phyloP scores from a whole-genome alignment of 2,329 filamentous ascomycete genomes.

The Fonsecaea pedrosoi region DNA sequence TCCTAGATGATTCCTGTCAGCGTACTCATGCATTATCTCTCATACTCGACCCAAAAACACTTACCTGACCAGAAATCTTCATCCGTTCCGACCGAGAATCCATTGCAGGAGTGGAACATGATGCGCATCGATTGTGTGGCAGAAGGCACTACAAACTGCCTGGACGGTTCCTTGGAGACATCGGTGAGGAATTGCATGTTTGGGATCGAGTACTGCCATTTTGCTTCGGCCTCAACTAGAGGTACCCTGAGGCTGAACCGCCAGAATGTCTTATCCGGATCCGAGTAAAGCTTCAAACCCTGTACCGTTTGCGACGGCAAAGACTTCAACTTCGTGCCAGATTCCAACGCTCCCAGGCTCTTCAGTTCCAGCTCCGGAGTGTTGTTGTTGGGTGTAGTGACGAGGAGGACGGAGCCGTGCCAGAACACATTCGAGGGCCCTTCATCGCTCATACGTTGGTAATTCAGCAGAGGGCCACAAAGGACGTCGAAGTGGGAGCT shows the following conservation, averaged over 20 bases:
- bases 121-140: slow-evolving; percentile 70
- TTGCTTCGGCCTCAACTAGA: slow-evolving; percentile 73
- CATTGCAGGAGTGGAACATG: slow-evolving; percentile 74
- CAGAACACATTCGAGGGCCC: slow-evolving; percentile 57
- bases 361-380: slow-evolving; percentile 67
- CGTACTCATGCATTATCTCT: background rate
- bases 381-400: slow-evolving; percentile 73
- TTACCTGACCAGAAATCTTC: slow-evolving; percentile 63
- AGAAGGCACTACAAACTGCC: slow-evolving; percentile 64
- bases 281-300: slow-evolving; percentile 66
- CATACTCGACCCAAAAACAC: background rate
- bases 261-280: slow-evolving; percentile 65
- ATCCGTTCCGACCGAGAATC: slow-evolving; percentile 71
- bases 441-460: slow-evolving; percentile 52
- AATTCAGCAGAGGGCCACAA: slow-evolving; percentile 57
- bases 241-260: slow-evolving; percentile 65
- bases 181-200: slow-evolving; percentile 67
- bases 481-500: slow-evolving; percentile 49
- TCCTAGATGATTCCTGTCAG: slow-evolving; percentile 45
- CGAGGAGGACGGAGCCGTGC: slow-evolving; percentile 85
- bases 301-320: slow-evolving; percentile 41
- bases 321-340: slow-evolving; percentile 12
- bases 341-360: slow-evolving; percentile 50
- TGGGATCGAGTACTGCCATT: slow-evolving; percentile 79
- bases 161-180: slow-evolving; percentile 56